A percentile compares a stretch with the other conserved stretches of the same genome.
Evolutionary conservation across 805 yeast species (phyloP).

Genomic region (Cephaloascus fragrans): DNA sequence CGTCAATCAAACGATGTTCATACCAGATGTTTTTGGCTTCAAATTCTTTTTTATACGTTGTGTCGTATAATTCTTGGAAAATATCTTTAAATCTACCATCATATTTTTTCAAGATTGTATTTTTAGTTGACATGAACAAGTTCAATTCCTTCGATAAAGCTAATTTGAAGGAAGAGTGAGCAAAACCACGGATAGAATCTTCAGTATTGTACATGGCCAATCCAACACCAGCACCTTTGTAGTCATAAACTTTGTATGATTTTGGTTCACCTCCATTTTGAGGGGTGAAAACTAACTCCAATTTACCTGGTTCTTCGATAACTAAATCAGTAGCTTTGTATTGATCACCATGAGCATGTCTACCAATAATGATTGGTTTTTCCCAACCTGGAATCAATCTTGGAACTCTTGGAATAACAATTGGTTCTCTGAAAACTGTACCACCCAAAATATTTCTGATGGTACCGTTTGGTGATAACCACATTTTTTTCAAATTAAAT

Average conservation of each 20-base stretch:
- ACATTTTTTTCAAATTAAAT: slow-evolving; percentile 66
- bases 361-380: slow-evolving; percentile 74
- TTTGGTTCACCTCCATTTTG: slow-evolving; percentile 41
- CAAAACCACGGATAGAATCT: slow-evolving; percentile 67
- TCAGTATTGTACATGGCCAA: slow-evolving; percentile 81
- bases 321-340: slow-evolving; percentile 72
- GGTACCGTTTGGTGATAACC: slow-evolving; percentile 82
- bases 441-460: slow-evolving; percentile 75
- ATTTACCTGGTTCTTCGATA: slow-evolving; percentile 55
- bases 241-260: slow-evolving; percentile 48
- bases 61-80: slow-evolving; percentile 57
- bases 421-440: slow-evolving; percentile 79
- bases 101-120: slow-evolving; percentile 72
- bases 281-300: slow-evolving; percentile 61
- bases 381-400: slow-evolving; percentile 74
- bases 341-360: slow-evolving; percentile 83
- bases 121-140: slow-evolving; percentile 64
- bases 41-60: slow-evolving; percentile 44
- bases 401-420: slow-evolving; percentile 70
- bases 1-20: slow-evolving; percentile 78
- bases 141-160: slow-evolving; percentile 58
- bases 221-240: slow-evolving; percentile 62
- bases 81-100: slow-evolving; percentile 80
- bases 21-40: slow-evolving; percentile 57
- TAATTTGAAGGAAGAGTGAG: slow-evolving; percentile 69